Evolutionary conservation across 208 protist genomes (phyloP), one percentile per base, ranked within the genome.

Genomic region (Phytomonas serpens): DNA sequence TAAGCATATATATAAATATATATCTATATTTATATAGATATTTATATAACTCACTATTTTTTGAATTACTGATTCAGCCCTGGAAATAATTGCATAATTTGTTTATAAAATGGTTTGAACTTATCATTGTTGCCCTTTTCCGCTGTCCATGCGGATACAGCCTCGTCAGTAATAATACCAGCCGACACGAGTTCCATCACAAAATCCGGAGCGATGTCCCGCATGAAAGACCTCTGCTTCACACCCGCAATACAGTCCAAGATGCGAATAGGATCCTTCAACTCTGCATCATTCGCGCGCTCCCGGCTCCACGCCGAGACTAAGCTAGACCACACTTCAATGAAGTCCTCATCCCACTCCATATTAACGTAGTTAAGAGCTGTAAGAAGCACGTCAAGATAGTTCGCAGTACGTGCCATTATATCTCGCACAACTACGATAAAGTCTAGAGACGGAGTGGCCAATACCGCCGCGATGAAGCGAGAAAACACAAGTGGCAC

Each of bases 311-410:
- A 87, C 40, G 75, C 69, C 37, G 74, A 51, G 19, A 92, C 68
- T 33, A 93, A 37, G 6, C 65, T 75, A 13, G 82, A 77, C 87
- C 89, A 94, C 34, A 90, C 81, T 36, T 85, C 78, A 13, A 94
- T 78, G 61, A 94, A 94, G 37, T 90, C 86, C 73, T 89, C 87
- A 62, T 91, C 79, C 88, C 88, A 94, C 36, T 90, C 75, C 62
- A 76, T 76, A 51, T 85, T 74, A 52, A 81, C 81, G 16, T 72
- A 75, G 4, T 82, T 76, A 2, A 82, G 69, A 5, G 82, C 67
- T 27, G 83, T 75, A 38, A 78, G 77, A n/a, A 94, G 74, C 10
- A 82, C 83, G 68, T 93, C 92, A 14, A 96, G 84, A 77, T 93
- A 92, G 69, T 91, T 92, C 4, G 89, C 89, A 4, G 86, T 93